Base-by-base conservation (phyloP, 1,139 yeast genomes). In the Magnusiomyces paraingens region DNA sequence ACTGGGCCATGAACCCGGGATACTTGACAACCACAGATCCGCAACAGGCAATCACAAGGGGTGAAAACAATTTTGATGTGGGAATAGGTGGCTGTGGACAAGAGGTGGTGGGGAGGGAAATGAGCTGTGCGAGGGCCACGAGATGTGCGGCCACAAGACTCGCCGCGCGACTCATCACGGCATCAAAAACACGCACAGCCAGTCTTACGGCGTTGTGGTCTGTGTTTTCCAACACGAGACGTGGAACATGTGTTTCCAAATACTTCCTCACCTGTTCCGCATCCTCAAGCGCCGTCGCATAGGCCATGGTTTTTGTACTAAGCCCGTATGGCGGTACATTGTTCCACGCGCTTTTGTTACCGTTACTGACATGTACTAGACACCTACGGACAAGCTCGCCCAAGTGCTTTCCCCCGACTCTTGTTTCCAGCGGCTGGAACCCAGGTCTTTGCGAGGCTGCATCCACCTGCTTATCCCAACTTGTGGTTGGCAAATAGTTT, bases 21-120 rank as follows among this genome's bases (percentile, higher is more conserved):
- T 87, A 90, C 65, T 82, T 84, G 67, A 88, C 96, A 51, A 89
- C 83, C 56, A 89, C 90, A 3, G 95, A 83, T 20, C 97, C 97
- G 64, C 88, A 94, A 61, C 87, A 88, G 50, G 95, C 95, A 58
- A 89, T 80, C 65, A 86, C 91, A 50, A 49, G 42, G 26, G 47
- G 22, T 36, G 43, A 35, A 11, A 14, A 35, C 14, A 14, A 35
- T 35, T 11, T n/a, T 32, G 35, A 4, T n/a, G 5, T 5, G 18
- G 41, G 18, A 38, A 38, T 6, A 38, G 18, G 41, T n/a, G 18
- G 41, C 18, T 38, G 41, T 5, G 6, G 8, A 21, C 29, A 35
- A 12, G 39, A 14, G 29, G 17, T 8, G 4, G 43, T 22, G 15
- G n/a, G n/a, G 12, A 22, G 15, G 32, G 43, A 48, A 47, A 54